A percentile compares a stretch with the other conserved stretches of the same genome.
Evolutionary conservation across 1,284 basidiomycete genomes (phyloP).

Genomic region (Polyporus tsugae): DNA sequence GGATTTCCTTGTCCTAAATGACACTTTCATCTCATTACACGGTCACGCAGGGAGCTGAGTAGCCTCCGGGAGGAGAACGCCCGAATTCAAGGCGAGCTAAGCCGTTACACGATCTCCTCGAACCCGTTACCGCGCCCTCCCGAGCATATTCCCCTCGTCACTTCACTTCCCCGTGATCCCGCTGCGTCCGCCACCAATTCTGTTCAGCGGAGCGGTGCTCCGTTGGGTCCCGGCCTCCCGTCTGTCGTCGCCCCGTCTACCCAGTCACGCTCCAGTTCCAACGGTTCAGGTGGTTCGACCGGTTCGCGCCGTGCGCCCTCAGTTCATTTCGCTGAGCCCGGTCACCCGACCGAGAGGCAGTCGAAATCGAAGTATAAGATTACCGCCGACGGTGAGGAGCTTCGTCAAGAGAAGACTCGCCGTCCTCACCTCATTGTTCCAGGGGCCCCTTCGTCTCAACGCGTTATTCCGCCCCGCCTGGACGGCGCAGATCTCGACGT

Average conservation of each 20-base stretch:
- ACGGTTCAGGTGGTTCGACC: slow-evolving; percentile 11
- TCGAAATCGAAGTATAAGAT: slow-evolving; percentile 17
- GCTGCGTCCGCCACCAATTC: slow-evolving; percentile 4
- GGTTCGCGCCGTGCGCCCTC: slow-evolving; percentile 19
- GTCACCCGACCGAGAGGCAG: slow-evolving; percentile 5
- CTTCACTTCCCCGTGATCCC: slow-evolving; percentile 22
- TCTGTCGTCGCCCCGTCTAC: slow-evolving; percentile 9
- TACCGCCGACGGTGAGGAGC: slow-evolving; percentile 18
- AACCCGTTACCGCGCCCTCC: slow-evolving; percentile 40
- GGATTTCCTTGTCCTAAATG: not conserved
- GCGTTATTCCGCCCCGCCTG: slow-evolving; percentile 30
- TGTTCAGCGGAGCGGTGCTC: not conserved
- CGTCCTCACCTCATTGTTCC: slow-evolving; percentile 36
- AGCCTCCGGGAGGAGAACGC: slow-evolving; percentile 27
- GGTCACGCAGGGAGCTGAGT: slow-evolving; percentile 13
- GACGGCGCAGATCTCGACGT: slow-evolving; percentile 17
- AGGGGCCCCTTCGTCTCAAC: slow-evolving; percentile 34
- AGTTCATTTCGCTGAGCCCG: slow-evolving; percentile 14
- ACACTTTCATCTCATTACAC: slow-evolving; percentile 1
- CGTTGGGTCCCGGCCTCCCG: slow-evolving; percentile 8
- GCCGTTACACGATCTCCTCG: slow-evolving; percentile 26
- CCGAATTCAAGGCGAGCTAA: slow-evolving; percentile 33
- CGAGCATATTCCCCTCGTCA: slow-evolving; percentile 22
- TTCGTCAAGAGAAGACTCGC: slow-evolving; percentile 30
- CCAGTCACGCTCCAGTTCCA: slow-evolving; percentile 16